Percentiles rank a stretch among this genome's conserved stretches.
Conservation (phyloP, 108 stramenopile species). For the Nannochloropsis granulata region DNA sequence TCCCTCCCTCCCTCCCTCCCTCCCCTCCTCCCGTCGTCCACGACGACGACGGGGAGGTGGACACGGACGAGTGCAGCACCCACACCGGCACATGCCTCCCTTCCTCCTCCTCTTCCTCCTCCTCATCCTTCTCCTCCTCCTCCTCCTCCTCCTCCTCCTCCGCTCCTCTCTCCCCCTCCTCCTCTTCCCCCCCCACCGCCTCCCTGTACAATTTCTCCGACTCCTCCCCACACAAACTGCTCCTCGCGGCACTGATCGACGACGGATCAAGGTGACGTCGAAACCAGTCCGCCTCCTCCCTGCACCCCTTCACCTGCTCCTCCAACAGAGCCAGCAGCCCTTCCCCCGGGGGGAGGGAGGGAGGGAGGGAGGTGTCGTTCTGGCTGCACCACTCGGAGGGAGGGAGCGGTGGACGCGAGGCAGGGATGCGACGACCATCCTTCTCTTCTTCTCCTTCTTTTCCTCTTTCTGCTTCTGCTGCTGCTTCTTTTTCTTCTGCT, state of each 20-base stretch:
- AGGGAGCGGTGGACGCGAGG: not conserved
- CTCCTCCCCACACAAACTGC: not conserved
- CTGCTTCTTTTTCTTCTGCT: too few relatives aligned
- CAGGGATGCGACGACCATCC: not conserved
- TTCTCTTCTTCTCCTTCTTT: too few relatives aligned
- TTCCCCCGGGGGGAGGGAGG: not conserved
- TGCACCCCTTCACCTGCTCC: not conserved
- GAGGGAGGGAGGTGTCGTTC: not conserved
- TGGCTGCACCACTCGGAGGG: too few relatives aligned
- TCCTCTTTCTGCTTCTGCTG: too few relatives aligned
- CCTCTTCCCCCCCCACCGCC: not conserved
- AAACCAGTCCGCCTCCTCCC: not conserved
- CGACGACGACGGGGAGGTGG: too few relatives aligned
- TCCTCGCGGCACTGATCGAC: not conserved
- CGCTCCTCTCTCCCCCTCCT: not conserved
- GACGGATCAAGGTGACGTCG: not conserved
- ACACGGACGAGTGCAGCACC: too few relatives aligned
- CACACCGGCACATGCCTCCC: too few relatives aligned
- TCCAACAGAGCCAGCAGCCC: not conserved
- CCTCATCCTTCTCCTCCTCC: not conserved
- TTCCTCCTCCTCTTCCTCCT: not conserved
- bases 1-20: too few relatives aligned
- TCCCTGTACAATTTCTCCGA: not conserved
- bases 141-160: not conserved
- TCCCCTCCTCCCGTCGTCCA: too few relatives aligned